Evolutionary conservation across 2,329 filamentous ascomycete species (phyloP), one percentile per base, ranked within the genome.

Genomic region (Colletotrichum tofieldiae): DNA sequence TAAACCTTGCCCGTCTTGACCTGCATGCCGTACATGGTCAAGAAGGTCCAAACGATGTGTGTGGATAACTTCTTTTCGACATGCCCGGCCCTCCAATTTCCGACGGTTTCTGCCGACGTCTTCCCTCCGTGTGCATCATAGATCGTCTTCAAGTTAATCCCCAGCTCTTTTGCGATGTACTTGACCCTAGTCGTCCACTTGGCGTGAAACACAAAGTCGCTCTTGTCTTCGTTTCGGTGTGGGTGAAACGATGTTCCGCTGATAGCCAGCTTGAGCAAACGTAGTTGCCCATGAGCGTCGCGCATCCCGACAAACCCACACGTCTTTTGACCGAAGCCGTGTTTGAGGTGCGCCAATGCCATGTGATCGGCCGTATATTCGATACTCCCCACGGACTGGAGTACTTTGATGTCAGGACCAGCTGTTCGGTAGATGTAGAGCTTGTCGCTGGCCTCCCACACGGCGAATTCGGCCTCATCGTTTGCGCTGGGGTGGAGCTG

Each of bases 11-110:
- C 29, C 43, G 39, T 29, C 16, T 37, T 56, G 12, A 14, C 12
- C 9, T 49, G 11, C 1, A 52, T 49, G 0, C 23, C 32, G 29
- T 45, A 9, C 0, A 20, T 16, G 3, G 62, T 23, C 0, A 84
- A 75, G 0, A 83, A 71, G 0, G 78, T 63, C 9, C 78, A 78
- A 0, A 83, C 60, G 0, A 79, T 80, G 26, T 82, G 79, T 0
- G 79, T 76, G 0, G 83, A 81, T 0, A 85, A 78, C 67, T 85
- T 85, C 20, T 82, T 81, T 69, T 85, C 83, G 1, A 82, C 80
- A 29, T 85, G 84, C 0, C 80, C 78, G 0, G 80, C 81, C 1
- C 77, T 75, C 74, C 71, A 77, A 2, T 71, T 45, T 0, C 75
- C 76, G 0, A 59, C 16, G 8, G 64, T n/a, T 18, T 61, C 66